Evolutionary conservation across 192 early-diverging fungal genomes (phyloP), one percentile per base, ranked within the genome.

Genomic region (Spizellomyces sp.): DNA sequence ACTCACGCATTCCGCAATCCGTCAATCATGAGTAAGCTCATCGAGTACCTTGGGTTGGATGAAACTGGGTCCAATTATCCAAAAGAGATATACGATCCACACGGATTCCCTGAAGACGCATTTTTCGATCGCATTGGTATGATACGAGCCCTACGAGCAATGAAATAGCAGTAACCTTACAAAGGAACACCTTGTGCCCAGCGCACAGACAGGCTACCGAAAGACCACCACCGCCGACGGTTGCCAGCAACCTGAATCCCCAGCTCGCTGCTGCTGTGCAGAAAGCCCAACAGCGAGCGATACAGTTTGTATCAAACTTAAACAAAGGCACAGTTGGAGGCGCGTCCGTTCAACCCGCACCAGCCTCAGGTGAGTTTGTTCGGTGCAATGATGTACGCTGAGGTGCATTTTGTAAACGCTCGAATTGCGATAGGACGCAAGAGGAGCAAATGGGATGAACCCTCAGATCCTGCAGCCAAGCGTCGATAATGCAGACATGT

Each of bases 1-100:
- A 96, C 91, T 77, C 95, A 95, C 76, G 86, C 91, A 9, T 96
- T 95, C 79, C 84, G 92, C 10, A 98, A 98, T 71, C 96, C 96
- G 12, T 86, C 90, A 46, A 96, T 98, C 62, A 95, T 93, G 82
- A 81, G 83, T 47, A 91, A 94, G 77, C 80, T 96, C 22, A 92
- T 98, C 6, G 90, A 93, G 44, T 90, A 91, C 74, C 79, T 94
- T 43, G 85, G 86, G 6, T 71, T 98, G 43, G 89, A 95, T 69
- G 94, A 95, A 77, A 79, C 82, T 46, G 94, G 94, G 5, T 86
- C 90, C 42, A 94, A 96, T 66, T 88, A 92, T 78, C 78, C 84
- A 6, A 81, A 80, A 45, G 81, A 86, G 6, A 80, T 90, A 27
- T 94, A 89, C 77, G 89, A 94, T 57, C 90, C 92, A 48, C 76